phyloP scores from a whole-genome alignment of 2,329 filamentous ascomycete species.

The Pyrenochaeta sp. region DNA sequence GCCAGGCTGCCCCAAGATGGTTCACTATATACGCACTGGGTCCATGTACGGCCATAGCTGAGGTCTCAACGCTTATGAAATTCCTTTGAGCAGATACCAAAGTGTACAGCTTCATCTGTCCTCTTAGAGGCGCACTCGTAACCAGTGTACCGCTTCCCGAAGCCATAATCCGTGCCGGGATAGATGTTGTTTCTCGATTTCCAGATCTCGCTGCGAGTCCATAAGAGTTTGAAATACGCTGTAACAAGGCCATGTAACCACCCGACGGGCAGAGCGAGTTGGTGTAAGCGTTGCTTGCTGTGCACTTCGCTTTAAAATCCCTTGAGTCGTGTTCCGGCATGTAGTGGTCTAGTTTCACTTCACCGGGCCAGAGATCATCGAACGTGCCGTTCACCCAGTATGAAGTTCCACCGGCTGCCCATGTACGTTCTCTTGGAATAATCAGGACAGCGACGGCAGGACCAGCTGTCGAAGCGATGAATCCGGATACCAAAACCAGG shows the following conservation, averaged over 20 bases:
- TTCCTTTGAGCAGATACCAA: not conserved
- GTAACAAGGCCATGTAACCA: not conserved
- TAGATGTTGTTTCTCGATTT: not conserved
- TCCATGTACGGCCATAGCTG: not conserved
- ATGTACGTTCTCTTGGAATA: constrained; percentile 2
- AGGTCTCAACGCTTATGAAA: not conserved
- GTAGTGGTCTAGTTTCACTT: not conserved
- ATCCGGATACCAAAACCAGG: not conserved
- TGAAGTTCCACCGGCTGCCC: not conserved
- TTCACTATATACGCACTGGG: not conserved
- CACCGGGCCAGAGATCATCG: not conserved
- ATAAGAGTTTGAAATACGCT: not conserved
- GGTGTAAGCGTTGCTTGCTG: not conserved
- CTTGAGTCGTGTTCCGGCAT: not conserved
- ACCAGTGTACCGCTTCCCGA: not conserved
- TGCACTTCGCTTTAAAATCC: not conserved
- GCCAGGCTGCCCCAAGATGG: not conserved
- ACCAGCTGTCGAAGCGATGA: constrained; percentile 1
- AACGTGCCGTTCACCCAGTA: not conserved
- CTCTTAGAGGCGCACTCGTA: not conserved
- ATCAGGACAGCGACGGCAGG: constrained; percentile 1
- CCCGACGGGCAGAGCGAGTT: not conserved
- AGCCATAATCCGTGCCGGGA: not conserved
- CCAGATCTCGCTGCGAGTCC: not conserved
- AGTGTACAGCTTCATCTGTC: not conserved